Evolutionary conservation across 179 eudicot genomes (phyloP).

Genomic region (Drosera spatulata): DNA sequence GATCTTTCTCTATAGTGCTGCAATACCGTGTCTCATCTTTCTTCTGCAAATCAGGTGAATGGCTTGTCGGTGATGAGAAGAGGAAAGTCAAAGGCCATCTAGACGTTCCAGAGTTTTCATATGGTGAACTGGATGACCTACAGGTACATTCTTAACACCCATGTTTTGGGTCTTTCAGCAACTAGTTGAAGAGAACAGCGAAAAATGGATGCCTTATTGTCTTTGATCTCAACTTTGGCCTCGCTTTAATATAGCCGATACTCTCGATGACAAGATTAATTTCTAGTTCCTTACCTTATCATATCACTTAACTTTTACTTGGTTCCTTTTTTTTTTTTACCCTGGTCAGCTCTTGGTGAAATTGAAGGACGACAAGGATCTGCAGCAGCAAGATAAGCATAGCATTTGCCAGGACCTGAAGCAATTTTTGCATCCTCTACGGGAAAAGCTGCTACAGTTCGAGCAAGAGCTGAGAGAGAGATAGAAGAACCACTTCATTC

Average conservation of each 20-base stretch:
- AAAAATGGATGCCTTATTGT: neutral
- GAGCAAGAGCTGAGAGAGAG: conserved; percentile 82
- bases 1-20: neutral
- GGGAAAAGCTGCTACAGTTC: conserved; percentile 53
- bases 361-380: conserved; percentile 60
- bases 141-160: conserved; percentile 42
- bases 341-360: conserved; percentile 44
- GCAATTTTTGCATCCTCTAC: conserved; percentile 59
- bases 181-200: neutral
- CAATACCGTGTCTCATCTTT: conserved; percentile 3
- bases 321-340: neutral
- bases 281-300: neutral
- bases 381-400: conserved; percentile 50
- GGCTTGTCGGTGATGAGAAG: conserved; percentile 64
- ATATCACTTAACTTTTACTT: neutral
- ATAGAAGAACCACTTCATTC: conserved; percentile 5
- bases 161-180: neutral
- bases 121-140: conserved; percentile 88
- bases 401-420: conserved; percentile 57
- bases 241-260: too few species aligned
- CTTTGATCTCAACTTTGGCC: too few species aligned
- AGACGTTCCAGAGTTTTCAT: conserved; percentile 71
- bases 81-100: conserved; percentile 56
- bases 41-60: conserved; percentile 54
- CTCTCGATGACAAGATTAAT: too few species aligned